These are phyloP conservation scores for Fusarium verticillioides DNA, from an alignment of 2,329 filamentous ascomycete species.

Conservation along the genomic window DNA sequence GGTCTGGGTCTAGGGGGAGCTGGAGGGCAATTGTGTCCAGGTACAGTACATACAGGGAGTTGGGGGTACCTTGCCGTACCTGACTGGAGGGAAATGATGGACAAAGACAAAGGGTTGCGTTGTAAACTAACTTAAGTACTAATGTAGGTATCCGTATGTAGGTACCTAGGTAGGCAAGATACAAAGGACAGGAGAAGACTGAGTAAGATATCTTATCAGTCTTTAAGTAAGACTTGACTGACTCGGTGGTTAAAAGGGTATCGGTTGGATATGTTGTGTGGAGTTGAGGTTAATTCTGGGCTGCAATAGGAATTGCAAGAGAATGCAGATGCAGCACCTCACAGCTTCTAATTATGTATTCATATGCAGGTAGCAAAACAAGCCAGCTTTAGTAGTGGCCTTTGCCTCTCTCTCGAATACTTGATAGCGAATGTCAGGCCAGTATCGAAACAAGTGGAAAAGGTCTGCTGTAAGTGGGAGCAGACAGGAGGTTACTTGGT, in stretches of 20 bases:
- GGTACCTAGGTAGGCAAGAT: not conserved
- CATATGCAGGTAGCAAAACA: not conserved
- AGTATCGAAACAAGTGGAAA: conserved; percentile 13
- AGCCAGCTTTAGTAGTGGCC: not conserved
- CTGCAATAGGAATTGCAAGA: not conserved
- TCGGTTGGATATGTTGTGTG: not conserved
- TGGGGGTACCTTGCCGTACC: not conserved
- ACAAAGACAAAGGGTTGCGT: not conserved
- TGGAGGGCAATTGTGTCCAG: not conserved
- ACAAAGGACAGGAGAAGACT: not conserved
- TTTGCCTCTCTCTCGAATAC: conserved; percentile 6
- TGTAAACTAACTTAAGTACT: not conserved
- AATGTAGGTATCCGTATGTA: not conserved
- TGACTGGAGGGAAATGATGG: not conserved
- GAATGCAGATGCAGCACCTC: not conserved
- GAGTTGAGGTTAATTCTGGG: not conserved
- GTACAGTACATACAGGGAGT: not conserved
- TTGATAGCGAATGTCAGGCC: conserved; percentile 9
- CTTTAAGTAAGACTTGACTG: not conserved
- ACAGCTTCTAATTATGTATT: not conserved
- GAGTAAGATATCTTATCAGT: not conserved
- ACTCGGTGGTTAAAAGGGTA: not conserved
- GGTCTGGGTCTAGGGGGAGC: not conserved
- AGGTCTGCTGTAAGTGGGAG: conserved; percentile 8
- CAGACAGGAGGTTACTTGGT: not conserved